These are phyloP conservation scores for Calonectria pauciramosa DNA, from an alignment of 2,329 filamentous ascomycete species.

Conservation along the genomic window DNA sequence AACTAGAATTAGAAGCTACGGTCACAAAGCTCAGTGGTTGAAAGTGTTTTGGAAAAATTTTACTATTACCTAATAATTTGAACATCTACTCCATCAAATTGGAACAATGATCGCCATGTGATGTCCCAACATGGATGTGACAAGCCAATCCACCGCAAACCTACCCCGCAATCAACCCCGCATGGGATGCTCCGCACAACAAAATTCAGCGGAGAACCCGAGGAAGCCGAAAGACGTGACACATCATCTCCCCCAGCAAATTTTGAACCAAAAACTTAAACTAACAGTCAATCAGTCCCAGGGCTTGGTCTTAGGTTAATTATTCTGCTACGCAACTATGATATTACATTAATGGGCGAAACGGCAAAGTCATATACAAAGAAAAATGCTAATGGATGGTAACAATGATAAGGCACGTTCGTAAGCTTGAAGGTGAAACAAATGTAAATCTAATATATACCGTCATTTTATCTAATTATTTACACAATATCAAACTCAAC, in stretches of 20 bases:
- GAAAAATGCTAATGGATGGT: too few species aligned
- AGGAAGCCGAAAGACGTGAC: not conserved
- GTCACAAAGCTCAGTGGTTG: too few species aligned
- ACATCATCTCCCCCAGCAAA: too few species aligned
- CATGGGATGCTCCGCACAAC: too few species aligned
- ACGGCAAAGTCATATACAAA: too few species aligned
- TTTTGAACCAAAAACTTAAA: not conserved
- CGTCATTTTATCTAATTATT: not conserved
- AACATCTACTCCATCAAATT: too few species aligned
- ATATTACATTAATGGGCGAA: too few species aligned
- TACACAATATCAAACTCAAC: conserved; percentile 43
- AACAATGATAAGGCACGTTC: not conserved
- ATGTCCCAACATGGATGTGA: not conserved
- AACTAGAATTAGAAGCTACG: not conserved
- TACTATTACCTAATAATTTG: too few species aligned
- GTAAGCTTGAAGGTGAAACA: not conserved
- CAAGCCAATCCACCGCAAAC: not conserved
- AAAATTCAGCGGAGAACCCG: not conserved
- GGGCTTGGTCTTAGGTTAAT: not conserved
- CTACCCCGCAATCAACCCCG: not conserved
- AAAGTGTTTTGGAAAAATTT: not conserved
- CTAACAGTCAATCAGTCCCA: not conserved
- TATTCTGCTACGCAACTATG: too few species aligned
- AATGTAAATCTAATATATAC: not conserved
- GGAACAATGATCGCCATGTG: not conserved